Conservation (phyloP, 2,329 filamentous ascomycete species). For the Dichotomopilus funicola region DNA sequence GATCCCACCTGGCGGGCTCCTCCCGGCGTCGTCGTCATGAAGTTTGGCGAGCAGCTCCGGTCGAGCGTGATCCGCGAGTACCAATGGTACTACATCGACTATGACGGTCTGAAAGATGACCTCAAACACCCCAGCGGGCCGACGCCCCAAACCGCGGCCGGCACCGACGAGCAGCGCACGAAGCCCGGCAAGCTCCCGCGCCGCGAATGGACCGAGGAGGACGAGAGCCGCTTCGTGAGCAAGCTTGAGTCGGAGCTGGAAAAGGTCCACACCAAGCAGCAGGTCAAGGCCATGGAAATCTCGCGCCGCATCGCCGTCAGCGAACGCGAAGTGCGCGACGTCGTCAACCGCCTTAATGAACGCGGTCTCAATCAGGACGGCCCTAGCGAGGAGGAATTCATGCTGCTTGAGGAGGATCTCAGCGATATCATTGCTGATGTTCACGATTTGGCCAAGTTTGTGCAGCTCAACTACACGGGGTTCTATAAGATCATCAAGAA, state of each 20-base stretch:
- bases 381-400: conserved; percentile 85
- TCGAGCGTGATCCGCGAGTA: conserved; percentile 96
- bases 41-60: conserved; percentile 94
- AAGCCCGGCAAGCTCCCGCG: conserved; percentile 40
- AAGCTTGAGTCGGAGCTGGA: conserved; percentile 88
- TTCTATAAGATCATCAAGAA: conserved; percentile 99
- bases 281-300: conserved; percentile 95
- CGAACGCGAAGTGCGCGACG: conserved; percentile 84
- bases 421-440: conserved; percentile 98
- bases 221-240: conserved; percentile 82
- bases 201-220: conserved; percentile 79
- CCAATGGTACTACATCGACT: conserved; percentile 97
- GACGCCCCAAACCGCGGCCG: not conserved
- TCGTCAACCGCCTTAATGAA: conserved; percentile 67
- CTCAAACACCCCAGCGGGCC: conserved; percentile 66
- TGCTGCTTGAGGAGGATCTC: conserved; percentile 86
- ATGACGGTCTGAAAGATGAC: conserved; percentile 84
- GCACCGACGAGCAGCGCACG: conserved; percentile 23
- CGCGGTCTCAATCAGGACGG: conserved; percentile 50
- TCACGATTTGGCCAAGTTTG: conserved; percentile 95
- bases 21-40: conserved; percentile 57
- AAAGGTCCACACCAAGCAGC: conserved; percentile 96
- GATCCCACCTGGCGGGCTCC: conserved; percentile 31
- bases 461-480: conserved; percentile 95
- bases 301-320: conserved; percentile 80